These are phyloP conservation scores for Lactifluus echinatus DNA, from an alignment of 768 basidiomycete genomes.

Conservation along the genomic window DNA sequence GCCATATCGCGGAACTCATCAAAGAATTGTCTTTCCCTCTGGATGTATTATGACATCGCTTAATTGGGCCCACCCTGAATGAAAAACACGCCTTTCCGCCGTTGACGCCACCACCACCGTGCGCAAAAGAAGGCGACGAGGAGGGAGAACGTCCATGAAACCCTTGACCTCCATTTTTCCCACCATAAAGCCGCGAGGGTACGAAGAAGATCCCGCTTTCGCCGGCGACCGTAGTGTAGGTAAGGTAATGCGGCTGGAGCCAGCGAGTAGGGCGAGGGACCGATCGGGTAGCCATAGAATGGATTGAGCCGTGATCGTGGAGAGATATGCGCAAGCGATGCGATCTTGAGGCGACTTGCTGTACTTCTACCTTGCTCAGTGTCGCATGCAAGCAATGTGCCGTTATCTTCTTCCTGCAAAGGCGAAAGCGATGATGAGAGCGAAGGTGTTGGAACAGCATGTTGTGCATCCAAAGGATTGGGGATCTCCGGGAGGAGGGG, in stretches of 20 bases:
- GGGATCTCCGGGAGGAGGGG: conserved; percentile 43
- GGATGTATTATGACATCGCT: conserved; percentile 12
- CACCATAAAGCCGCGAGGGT: conserved; percentile 60
- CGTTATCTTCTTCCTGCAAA: neutral
- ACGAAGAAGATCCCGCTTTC: conserved; percentile 56
- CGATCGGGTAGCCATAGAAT: conserved; percentile 64
- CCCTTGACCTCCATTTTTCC: conserved; percentile 42
- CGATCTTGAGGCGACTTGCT: conserved; percentile 7
- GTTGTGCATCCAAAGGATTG: conserved; percentile 24
- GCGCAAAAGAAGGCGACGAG: conserved; percentile 29
- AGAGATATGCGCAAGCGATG: conserved; percentile 28
- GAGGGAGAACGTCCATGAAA: conserved; percentile 20
- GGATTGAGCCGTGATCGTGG: conserved; percentile 60
- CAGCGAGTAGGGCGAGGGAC: conserved; percentile 24
- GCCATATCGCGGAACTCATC: conserved; percentile 10
- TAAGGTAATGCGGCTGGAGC: conserved; percentile 31
- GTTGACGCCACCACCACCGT: conserved; percentile 16
- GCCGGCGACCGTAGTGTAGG: conserved; percentile 52
- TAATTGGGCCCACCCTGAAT: conserved; percentile 7
- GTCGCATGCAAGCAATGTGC: neutral
- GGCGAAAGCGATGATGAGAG: conserved; percentile 4
- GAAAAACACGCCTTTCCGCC: conserved; percentile 15
- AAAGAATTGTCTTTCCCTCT: neutral
- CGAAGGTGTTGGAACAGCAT: neutral
- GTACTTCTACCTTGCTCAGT: neutral